These are phyloP conservation scores for Fusarium udum DNA, from an alignment of 2,329 filamentous ascomycete genomes.

Conservation along the genomic window DNA sequence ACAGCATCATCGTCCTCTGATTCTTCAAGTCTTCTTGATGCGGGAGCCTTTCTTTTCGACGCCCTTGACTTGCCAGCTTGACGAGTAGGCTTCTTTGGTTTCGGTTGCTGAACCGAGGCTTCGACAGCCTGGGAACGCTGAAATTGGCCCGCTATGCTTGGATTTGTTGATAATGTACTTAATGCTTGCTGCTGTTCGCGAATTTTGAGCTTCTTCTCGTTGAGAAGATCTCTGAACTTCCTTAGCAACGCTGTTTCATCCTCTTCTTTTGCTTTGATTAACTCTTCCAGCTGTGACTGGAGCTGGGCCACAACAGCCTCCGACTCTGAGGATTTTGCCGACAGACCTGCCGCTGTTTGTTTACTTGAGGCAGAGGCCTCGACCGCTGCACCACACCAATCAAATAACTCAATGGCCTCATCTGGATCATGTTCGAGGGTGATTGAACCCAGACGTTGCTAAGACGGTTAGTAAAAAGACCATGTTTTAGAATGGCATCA, in stretches of 20 bases:
- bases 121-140: conserved; percentile 38
- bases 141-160: conserved; percentile 44
- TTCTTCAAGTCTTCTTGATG: conserved; percentile 51
- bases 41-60: conserved; percentile 61
- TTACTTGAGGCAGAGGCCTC: conserved; percentile 57
- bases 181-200: conserved; percentile 75
- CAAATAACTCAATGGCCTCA: conserved; percentile 71
- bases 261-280: conserved; percentile 71
- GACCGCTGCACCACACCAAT: conserved; percentile 73
- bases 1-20: conserved; percentile 54
- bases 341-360: conserved; percentile 54
- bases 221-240: conserved; percentile 76
- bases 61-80: conserved; percentile 52
- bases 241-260: conserved; percentile 73
- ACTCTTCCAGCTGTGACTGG: conserved; percentile 70
- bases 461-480: conserved; percentile 34
- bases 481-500: conserved; percentile 19
- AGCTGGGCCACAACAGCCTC: conserved; percentile 67
- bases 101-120: conserved; percentile 15
- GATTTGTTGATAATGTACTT: conserved; percentile 54
- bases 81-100: conserved; percentile 39
- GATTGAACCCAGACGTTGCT: conserved; percentile 77
- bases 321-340: conserved; percentile 56
- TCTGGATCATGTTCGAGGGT: conserved; percentile 64
- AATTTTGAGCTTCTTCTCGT: conserved; percentile 84